Evolutionary conservation across 768 basidiomycete genomes (phyloP), one percentile per base, ranked within the genome.

Genomic region (Ramaria rubella): DNA sequence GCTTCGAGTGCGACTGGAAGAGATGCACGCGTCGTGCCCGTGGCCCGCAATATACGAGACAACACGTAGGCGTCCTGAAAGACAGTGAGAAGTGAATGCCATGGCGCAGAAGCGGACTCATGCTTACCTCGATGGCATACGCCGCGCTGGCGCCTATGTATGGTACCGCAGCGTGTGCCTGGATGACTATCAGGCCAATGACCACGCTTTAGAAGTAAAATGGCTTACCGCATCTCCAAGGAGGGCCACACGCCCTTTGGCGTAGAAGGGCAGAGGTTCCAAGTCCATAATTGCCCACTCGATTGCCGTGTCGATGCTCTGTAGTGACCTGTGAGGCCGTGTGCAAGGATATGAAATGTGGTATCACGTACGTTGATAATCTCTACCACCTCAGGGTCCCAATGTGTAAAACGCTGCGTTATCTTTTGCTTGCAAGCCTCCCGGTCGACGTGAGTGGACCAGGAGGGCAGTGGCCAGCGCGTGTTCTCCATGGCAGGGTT

Each of bases 91-190:
- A 24, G 30, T 45, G 23, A 51, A 34, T 40, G 24, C 8, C 17
- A 57, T 19, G 40, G 48, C 9, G 50, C 34, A 27, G 12, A 14
- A 3, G 31, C n/a, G 15, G 15, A 19, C 43, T n/a, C 38, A 51
- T 49, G 46, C 64, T 11, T 43, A 76, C 77, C 65, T 80, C 80
- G n/a, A 79, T 72, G 1, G 78, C 77, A 52, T 77, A 77, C 3
- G 77, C 75, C 3, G 77, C 80, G 3, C 79, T 78, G 0, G 76
- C 72, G 1, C 75, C 78, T 62, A 75, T 69, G 59, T 77, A 71
- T 0, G 77, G 77, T 3, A 72, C 66, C 71, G 77, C 77, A 0
- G 73, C 76, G 63, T 80, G 77, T 0, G 77, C 77, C 77, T 67
- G 42, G n/a, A 34, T 8, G 17, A 24, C 8, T 27, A 21, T 48